A percentile compares a stretch with the other conserved stretches of the same genome.
These are phyloP conservation scores for Plicaturopsis crispa DNA, from an alignment of 768 basidiomycete genomes.

Conservation along the genomic window DNA sequence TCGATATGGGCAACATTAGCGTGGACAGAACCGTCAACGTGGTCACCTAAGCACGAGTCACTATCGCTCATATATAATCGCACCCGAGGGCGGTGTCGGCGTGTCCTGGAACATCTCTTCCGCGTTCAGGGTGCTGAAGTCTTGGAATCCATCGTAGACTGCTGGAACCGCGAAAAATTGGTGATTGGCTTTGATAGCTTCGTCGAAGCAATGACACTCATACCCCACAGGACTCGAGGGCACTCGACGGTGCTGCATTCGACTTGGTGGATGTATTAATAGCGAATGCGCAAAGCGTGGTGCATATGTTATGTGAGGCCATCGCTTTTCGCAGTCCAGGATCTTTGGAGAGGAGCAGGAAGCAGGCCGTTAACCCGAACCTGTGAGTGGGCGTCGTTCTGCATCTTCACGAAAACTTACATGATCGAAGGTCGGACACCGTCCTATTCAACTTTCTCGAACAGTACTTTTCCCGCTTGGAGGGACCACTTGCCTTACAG, in stretches of 20 bases:
- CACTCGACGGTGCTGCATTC: constrained; percentile 51
- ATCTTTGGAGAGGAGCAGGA: constrained; percentile 50
- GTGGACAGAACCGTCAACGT: constrained; percentile 38
- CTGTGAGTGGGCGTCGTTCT: constrained; percentile 38
- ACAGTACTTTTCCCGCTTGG: constrained; percentile 72
- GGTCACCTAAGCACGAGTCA: constrained; percentile 59
- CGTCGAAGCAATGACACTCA: constrained; percentile 6
- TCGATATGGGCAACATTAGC: constrained; percentile 60
- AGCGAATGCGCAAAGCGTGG: constrained; percentile 77
- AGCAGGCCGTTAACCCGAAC: constrained; percentile 53
- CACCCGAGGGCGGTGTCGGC: constrained; percentile 60
- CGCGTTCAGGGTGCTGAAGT: constrained; percentile 75
- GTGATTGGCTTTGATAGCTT: constrained; percentile 27
- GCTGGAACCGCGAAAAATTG: constrained; percentile 60
- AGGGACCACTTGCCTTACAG: constrained; percentile 88
- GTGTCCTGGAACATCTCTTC: constrained; percentile 83
- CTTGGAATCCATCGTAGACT: constrained; percentile 74
- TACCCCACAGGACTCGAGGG: constrained; percentile 26
- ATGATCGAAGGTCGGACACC: constrained; percentile 48
- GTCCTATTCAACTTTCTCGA: constrained; percentile 84
- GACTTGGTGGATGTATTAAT: constrained; percentile 80
- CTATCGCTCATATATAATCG: constrained; percentile 60
- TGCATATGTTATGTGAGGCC: constrained; percentile 85
- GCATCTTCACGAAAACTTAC: constrained; percentile 5
- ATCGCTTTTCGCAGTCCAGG: constrained; percentile 54